A percentile compares a stretch with the other conserved stretches of the same genome.
Evolutionary conservation across 768 basidiomycete genomes (phyloP).

Genomic region (Tulasnella sp.): DNA sequence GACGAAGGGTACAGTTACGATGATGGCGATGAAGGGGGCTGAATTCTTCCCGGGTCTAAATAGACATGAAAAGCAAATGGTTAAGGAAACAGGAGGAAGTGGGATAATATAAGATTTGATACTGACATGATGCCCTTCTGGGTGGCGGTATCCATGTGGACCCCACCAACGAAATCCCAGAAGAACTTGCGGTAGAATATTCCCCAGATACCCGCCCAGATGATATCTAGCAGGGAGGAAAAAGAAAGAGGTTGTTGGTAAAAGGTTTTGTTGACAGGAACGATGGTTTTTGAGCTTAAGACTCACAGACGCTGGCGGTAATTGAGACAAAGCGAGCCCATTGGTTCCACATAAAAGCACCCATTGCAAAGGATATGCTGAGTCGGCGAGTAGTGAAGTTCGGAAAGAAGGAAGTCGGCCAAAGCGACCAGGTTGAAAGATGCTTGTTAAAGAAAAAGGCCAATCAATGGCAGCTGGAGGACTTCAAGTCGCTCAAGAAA

Average conservation of each 20-base stretch:
- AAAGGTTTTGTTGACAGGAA: neutral
- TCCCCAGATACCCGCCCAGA: constrained; percentile 75
- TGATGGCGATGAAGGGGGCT: constrained; percentile 55
- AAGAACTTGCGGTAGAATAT: constrained; percentile 88
- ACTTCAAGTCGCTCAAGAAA: too few species aligned
- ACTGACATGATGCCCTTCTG: constrained; percentile 22
- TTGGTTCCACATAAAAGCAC: constrained; percentile 72
- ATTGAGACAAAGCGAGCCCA: constrained; percentile 58
- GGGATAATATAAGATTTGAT: neutral
- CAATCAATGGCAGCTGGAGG: constrained; percentile 1
- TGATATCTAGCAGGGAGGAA: constrained; percentile 41
- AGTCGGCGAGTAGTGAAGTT: constrained; percentile 17
- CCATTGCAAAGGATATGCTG: constrained; percentile 39
- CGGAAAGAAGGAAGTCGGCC: constrained; percentile 10
- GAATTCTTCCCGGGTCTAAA: constrained; percentile 48
- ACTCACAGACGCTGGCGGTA: constrained; percentile 63
- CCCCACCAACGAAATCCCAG: constrained; percentile 84
- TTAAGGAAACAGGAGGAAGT: neutral
- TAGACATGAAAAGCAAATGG: neutral
- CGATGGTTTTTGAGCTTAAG: neutral
- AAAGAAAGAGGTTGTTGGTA: too few species aligned
- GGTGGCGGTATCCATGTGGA: constrained; percentile 9
- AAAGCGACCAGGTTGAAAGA: constrained; percentile 6
- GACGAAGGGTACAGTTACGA: constrained; percentile 66
- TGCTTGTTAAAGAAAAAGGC: neutral